Percentiles rank a stretch among this genome's conserved stretches.
Evolutionary conservation across 345 rosid genomes (phyloP).

Genomic region (Aquilaria yunnanensis): DNA sequence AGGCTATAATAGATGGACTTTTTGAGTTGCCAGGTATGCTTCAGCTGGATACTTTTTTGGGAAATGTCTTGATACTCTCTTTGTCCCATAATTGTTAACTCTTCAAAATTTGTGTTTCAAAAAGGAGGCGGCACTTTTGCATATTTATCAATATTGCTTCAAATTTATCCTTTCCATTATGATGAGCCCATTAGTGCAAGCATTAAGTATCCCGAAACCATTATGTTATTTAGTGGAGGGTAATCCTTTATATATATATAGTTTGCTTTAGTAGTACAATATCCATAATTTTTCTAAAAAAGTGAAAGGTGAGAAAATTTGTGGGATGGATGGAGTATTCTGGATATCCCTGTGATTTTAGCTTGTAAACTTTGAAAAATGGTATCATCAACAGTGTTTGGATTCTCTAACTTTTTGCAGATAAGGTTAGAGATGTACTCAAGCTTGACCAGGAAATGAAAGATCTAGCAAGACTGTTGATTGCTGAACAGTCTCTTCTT

Average conservation of each 20-base stretch:
- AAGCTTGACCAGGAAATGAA: constrained; percentile 80
- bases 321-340: too few species aligned
- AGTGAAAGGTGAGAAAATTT: too few species aligned
- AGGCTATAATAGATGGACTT: constrained; percentile 89
- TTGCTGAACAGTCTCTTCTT: constrained; percentile 85
- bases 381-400: too few species aligned
- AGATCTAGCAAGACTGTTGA: constrained; percentile 66
- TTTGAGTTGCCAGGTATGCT: constrained; percentile 81
- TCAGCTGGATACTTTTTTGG: constrained; percentile 4
- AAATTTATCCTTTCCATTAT: too few species aligned
- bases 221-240: too few species aligned
- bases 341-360: too few species aligned
- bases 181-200: too few species aligned
- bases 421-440: constrained; percentile 79
- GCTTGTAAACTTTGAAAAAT: too few species aligned
- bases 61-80: background rate
- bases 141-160: background rate
- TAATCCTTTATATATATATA: too few species aligned
- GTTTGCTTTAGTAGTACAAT: too few species aligned
- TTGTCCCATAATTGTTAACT: background rate
- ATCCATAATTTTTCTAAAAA: too few species aligned
- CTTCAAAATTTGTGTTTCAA: background rate
- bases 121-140: background rate
- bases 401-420: constrained; percentile 27
- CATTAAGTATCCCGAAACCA: too few species aligned